Conservation (phyloP, 345 rosid species). For the Clausena lansium region DNA sequence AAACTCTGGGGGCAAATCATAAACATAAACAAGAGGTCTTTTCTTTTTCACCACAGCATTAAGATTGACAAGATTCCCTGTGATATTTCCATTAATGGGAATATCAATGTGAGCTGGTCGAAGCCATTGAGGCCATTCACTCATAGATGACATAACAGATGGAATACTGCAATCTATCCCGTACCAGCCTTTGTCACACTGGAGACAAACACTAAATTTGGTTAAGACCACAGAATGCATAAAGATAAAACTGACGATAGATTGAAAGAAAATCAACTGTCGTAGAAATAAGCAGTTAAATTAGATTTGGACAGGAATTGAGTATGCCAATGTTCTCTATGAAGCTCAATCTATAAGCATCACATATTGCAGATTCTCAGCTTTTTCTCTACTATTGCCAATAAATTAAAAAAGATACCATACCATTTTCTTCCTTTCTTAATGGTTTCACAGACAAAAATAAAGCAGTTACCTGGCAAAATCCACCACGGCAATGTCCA, state of each 20-base stretch:
- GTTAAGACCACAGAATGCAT: conserved; percentile 5
- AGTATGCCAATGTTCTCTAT: neutral
- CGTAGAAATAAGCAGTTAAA: neutral
- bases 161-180: conserved; percentile 93
- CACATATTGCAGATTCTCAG: neutral
- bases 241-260: neutral
- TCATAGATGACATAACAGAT: conserved; percentile 65
- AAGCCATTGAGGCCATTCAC: conserved; percentile 93
- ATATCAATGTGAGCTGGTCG: conserved; percentile 79
- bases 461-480: conserved; percentile 65
- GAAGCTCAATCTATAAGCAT: neutral
- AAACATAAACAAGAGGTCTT: conserved; percentile 88
- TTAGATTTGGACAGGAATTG: neutral
- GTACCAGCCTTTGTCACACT: conserved; percentile 92
- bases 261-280: neutral
- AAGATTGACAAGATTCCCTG: conserved; percentile 47
- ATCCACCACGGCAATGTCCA: conserved; percentile 93
- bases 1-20: conserved; percentile 92
- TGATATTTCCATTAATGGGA: conserved; percentile 37
- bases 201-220: conserved; percentile 15
- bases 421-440: neutral
- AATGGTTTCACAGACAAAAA: conserved; percentile 3
- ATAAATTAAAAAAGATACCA: neutral
- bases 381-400: neutral
- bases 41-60: conserved; percentile 67